Conservation (phyloP, 176 grass and related monocot species). For the Dactylis glomerata region DNA sequence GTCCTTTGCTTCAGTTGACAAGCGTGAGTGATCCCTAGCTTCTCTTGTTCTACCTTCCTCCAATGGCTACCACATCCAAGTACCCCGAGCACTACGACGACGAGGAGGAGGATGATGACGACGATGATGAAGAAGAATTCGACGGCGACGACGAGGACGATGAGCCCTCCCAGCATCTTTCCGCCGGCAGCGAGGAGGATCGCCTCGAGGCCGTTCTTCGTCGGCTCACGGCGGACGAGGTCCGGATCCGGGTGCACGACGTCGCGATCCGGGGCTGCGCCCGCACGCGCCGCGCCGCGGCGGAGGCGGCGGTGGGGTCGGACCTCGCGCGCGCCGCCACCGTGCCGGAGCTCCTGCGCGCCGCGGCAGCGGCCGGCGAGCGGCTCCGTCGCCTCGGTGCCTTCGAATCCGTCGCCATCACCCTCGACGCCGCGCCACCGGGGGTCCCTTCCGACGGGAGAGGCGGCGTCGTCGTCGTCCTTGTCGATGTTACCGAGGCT, state of each 20-base stretch:
- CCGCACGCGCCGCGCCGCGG: constrained; percentile 49
- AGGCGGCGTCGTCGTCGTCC: constrained; percentile 33
- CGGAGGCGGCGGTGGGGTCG: constrained; percentile 57
- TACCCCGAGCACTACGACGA: background rate
- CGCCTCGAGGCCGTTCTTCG: constrained; percentile 46
- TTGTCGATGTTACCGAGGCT: constrained; percentile 67
- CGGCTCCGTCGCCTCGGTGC: constrained; percentile 63
- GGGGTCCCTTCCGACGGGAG: constrained; percentile 33
- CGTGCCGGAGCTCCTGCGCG: constrained; percentile 71
- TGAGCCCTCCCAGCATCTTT: background rate
- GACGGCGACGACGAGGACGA: constrained; percentile 16
- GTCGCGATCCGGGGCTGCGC: constrained; percentile 61
- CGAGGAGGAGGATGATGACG: constrained; percentile 1
- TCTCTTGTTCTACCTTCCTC: background rate
- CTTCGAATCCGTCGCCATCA: constrained; percentile 77
- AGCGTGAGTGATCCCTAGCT: background rate
- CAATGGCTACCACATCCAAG: constrained; percentile 28
- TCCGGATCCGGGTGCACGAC: constrained; percentile 67
- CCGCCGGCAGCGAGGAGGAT: constrained; percentile 18
- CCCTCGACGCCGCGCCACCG: constrained; percentile 59
- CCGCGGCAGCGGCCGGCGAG: constrained; percentile 54
- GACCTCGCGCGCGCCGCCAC: constrained; percentile 58
- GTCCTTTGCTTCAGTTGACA: background rate
- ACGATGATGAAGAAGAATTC: constrained; percentile 20
- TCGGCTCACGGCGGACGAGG: constrained; percentile 59